Conservation (phyloP, 2,329 filamentous ascomycete genomes). For the Zymoseptoria brevis region DNA sequence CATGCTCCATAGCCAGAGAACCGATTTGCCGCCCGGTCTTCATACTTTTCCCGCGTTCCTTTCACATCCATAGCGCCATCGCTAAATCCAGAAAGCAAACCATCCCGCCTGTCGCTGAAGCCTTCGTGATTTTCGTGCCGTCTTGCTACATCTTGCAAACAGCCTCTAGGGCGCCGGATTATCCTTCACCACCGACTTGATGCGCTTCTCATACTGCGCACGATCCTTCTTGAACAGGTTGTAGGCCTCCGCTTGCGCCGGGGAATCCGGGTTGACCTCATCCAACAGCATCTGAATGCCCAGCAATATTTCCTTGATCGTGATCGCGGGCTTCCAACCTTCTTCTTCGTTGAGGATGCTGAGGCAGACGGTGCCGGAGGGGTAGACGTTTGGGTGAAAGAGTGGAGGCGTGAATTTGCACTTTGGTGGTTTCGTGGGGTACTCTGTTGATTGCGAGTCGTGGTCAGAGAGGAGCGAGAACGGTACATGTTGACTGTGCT, state of each 20-base stretch:
- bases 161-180: constrained; percentile 61
- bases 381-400: constrained; percentile 98
- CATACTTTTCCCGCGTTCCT: background rate
- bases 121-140: background rate
- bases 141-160: background rate
- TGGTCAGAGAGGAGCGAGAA: background rate
- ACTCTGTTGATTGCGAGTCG: constrained; percentile 53
- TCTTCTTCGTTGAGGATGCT: constrained; percentile 98
- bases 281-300: constrained; percentile 94
- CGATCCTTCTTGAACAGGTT: constrained; percentile 92
- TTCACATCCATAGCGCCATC: background rate
- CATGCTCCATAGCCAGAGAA: background rate
- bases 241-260: constrained; percentile 94
- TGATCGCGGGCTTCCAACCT: constrained; percentile 97
- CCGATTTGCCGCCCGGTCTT: background rate
- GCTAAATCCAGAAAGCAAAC: background rate
- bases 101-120: background rate
- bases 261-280: constrained; percentile 93
- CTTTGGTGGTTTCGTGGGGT: constrained; percentile 97
- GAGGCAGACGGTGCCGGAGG: constrained; percentile 92
- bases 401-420: constrained; percentile 96
- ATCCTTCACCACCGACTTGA: constrained; percentile 78
- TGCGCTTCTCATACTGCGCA: constrained; percentile 77
- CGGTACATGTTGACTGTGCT: constrained; percentile 26
- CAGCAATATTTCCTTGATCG: constrained; percentile 92